Base-by-base conservation (phyloP, 192 early-diverging fungal genomes). In the Coemansia sp. region DNA sequence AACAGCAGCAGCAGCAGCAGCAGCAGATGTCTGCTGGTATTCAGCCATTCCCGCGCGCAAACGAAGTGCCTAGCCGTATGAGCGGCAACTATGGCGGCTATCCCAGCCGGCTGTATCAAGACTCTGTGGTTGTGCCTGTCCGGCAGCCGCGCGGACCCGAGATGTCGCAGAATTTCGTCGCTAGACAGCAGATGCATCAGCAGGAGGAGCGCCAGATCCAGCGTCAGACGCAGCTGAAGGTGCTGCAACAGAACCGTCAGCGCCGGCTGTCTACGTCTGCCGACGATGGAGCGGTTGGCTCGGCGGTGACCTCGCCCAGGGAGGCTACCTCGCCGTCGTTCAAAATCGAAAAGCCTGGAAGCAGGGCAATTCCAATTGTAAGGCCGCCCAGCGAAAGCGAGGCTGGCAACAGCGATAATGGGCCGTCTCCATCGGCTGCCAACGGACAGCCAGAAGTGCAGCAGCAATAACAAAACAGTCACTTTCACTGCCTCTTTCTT, bases 101-200 rank as follows among this genome's bases (percentile, higher is more conserved):
- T 56, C 81, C 81, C 24, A 72, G 72, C 60, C 76, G 83, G 25
- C 62, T 85, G 18, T 82, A 84, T 55, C 82, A 83, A 55, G 74
- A 82, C 45, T 72, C 81, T 52, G 69, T 85, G 10, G 85, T 91
- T 34, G 87, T 88, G 58, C 90, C 90, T 4, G 69, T 83, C 24
- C 85, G 90, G 52, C 90, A 91, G 64, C 90, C 90, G 36, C 81
- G 83, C 28, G 90, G 90, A 24, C 90, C 90, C 4, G 88, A 89
- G 20, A 81, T 86, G 58, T 73, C 81, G 50, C 85, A 88, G 63
- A 85, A 89, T 75, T 91, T 91, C 83, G 81, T 82, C n/a, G 79
- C 79, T 48, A 86, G 90, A 48, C 66, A 75, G 61, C 75, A 79
- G 62, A 72, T 73, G 67, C 69, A 72, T 27, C 69, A 69, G 62